Evolutionary conservation across 2,329 filamentous ascomycete species (phyloP).

Genomic region (Claviceps purpurea): DNA sequence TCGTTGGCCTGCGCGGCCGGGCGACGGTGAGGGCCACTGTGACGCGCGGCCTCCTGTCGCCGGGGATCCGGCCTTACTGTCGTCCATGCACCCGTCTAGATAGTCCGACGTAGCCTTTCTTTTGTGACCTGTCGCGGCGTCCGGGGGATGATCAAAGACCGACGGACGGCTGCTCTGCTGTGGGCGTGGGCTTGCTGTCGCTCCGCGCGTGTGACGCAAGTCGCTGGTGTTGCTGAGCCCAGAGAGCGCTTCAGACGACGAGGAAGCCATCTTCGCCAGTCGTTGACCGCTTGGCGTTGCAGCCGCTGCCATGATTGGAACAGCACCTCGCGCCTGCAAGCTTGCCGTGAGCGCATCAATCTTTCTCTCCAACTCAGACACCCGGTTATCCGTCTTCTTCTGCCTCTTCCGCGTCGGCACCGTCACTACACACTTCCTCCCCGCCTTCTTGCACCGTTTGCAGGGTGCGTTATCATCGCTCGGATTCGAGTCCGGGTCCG

Average conservation of each 20-base stretch:
- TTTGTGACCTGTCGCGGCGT: slow-evolving; percentile 15
- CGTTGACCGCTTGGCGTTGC: background rate
- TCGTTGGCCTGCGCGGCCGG: background rate
- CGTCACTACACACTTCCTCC: slow-evolving; percentile 65
- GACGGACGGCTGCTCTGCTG: background rate
- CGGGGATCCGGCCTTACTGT: background rate
- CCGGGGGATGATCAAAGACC: slow-evolving; percentile 1
- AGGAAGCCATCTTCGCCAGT: background rate
- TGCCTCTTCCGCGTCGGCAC: slow-evolving; percentile 64
- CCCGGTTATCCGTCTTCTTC: slow-evolving; percentile 82
- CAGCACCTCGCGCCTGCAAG: slow-evolving; percentile 42
- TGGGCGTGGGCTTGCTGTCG: background rate
- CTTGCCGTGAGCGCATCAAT: slow-evolving; percentile 79
- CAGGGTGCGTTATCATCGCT: slow-evolving; percentile 49
- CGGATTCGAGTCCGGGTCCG: slow-evolving; percentile 59
- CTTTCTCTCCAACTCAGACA: slow-evolving; percentile 84
- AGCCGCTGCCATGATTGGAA: background rate
- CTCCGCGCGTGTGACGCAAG: background rate
- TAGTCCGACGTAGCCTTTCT: slow-evolving; percentile 16
- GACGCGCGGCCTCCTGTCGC: background rate
- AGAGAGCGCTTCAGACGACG: background rate
- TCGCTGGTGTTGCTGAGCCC: background rate
- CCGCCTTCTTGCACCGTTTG: slow-evolving; percentile 67
- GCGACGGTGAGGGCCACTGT: background rate
- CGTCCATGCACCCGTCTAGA: slow-evolving; percentile 6